Base-by-base conservation (phyloP, 306 rosid species). In the Alnus rubra region DNA sequence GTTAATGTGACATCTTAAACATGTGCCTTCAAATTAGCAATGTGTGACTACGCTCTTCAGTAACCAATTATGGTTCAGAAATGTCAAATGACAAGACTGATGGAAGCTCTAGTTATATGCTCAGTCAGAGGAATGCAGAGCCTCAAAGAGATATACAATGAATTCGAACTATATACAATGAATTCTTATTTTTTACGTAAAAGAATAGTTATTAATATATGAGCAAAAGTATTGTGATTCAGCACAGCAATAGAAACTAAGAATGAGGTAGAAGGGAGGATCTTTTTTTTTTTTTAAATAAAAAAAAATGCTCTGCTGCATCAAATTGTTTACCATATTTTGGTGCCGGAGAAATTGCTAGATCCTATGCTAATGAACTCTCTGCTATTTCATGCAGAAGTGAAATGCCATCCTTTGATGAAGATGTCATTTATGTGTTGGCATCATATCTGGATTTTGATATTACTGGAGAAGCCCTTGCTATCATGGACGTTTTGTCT, bases 371-470 rank as follows among this genome's bases (percentile, higher is more conserved):
- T 50, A 49, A 53, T 63, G 4, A 12, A 47, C 75, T 52, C 33
- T 39, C 50, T 75, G 48, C 56, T 63, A 28, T 65, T 49, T 42
- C 47, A 51, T 80, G 73, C 78, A 81, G 74, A 50, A 76, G 45
- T 51, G 77, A 76, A 76, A 42, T 58, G 42, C 59, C 74, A 60
- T 4, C 49, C 49, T 52, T 81, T 9, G 67, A 59, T 54, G 79
- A 59, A 49, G 86, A 82, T 7, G 73, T 19, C 35, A 48, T 77
- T 48, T 48, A 62, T 18, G 71, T 78, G 39, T 37, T 82, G 73
- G 76, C 79, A 49, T 73, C 73, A 18, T 73, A 16, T 74, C 39
- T 82, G 14, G 86, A 58, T 47, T 78, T 82, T 55, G 79, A 82
- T 60, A 64, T 78, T 52, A 55, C 72, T 39, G 72, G 48, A 71